phyloP scores from a whole-genome alignment of 176 grass and related monocot genomes.

The Musa troglodytarum region DNA sequence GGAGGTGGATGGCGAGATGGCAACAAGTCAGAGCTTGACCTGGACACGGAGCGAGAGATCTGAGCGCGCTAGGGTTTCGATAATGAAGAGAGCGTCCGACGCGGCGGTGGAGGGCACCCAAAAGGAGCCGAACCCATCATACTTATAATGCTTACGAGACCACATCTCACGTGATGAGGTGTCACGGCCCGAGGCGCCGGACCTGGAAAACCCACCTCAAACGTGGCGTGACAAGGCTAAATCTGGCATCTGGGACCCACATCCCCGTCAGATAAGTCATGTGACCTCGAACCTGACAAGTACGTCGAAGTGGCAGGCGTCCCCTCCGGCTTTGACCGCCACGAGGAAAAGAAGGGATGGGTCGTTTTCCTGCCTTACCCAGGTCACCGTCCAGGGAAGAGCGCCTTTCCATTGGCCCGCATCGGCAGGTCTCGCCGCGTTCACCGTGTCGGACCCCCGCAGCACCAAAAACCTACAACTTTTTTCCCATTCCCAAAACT shows the following conservation, averaged over 20 bases:
- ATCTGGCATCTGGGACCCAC: neutral
- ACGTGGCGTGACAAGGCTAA: too few species aligned
- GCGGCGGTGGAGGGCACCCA: neutral
- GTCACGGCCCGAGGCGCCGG: neutral
- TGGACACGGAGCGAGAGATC: conserved; percentile 2
- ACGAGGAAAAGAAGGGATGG: neutral
- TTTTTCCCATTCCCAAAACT: too few species aligned
- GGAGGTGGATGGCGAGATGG: neutral
- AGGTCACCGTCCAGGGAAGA: too few species aligned
- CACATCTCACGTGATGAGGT: neutral
- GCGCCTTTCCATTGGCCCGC: too few species aligned
- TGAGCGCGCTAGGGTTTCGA: conserved; percentile 5
- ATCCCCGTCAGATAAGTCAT: too few species aligned
- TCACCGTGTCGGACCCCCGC: too few species aligned
- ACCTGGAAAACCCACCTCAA: neutral
- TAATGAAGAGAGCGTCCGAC: neutral
- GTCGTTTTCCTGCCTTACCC: neutral
- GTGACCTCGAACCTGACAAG: neutral
- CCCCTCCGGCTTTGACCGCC: neutral
- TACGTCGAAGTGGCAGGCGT: neutral
- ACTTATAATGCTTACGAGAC: neutral
- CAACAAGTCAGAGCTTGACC: conserved; percentile 4
- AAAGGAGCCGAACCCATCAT: neutral
- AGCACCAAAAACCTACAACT: too few species aligned
- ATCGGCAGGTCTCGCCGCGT: too few species aligned